phyloP scores from a whole-genome alignment of 352 stramenopile species.

The Globisporangium perplexum region DNA sequence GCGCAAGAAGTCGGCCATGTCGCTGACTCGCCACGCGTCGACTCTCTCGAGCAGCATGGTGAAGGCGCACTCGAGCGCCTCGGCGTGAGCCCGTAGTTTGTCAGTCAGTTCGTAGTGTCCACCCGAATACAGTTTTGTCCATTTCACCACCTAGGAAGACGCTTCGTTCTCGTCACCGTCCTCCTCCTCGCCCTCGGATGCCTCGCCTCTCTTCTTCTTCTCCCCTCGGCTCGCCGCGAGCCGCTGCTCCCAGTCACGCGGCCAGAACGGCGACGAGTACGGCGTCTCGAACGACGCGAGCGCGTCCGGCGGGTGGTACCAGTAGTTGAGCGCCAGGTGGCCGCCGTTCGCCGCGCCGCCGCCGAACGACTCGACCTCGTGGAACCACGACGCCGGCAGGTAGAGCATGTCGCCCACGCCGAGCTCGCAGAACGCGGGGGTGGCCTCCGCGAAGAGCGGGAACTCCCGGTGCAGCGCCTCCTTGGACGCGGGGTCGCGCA shows the following conservation, averaged over 20 bases:
- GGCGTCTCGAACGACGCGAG: conserved; percentile 46
- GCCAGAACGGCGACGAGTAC: conserved; percentile 80
- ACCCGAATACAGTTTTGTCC: too few relatives aligned
- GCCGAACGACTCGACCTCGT: conserved; percentile 91
- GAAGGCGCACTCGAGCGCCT: conserved; percentile 3
- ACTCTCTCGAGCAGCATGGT: conserved; percentile 13
- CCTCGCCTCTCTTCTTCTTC: background rate
- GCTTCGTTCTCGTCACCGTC: background rate
- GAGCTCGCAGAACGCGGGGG: conserved; percentile 71
- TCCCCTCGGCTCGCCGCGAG: conserved; percentile 11
- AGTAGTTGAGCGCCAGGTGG: conserved; percentile 88
- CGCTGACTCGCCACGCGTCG: conserved; percentile 40
- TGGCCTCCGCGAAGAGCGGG: conserved; percentile 49
- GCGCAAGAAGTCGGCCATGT: conserved; percentile 46
- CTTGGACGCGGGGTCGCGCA: conserved; percentile 25
- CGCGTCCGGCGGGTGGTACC: conserved; percentile 81
- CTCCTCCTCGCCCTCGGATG: too few relatives aligned
- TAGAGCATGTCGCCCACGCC: conserved; percentile 94
- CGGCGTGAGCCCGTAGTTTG: background rate
- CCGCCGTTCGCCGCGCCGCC: conserved; percentile 29
- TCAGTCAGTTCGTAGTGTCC: background rate
- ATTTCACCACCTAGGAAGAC: too few relatives aligned
- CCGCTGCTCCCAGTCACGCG: conserved; percentile 54
- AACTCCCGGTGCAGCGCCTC: conserved; percentile 44
- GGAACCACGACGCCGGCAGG: conserved; percentile 96